phyloP scores from a whole-genome alignment of 176 grass and related monocot species.

The Aegilops longissima region DNA sequence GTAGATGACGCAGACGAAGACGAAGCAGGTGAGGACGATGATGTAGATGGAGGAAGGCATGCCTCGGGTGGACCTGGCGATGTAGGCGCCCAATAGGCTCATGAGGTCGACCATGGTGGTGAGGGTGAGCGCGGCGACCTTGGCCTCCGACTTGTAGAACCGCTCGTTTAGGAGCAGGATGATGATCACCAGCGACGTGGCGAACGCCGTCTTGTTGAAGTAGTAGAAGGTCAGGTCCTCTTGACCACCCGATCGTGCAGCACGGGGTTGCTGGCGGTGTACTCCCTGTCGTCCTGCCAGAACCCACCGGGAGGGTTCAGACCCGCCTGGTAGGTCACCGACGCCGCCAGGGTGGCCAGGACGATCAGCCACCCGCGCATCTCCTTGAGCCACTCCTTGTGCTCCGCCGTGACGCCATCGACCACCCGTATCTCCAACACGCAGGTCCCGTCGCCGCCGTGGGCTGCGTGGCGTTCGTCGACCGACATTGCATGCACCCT shows the following conservation, averaged over 20 bases:
- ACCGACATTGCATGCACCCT: neutral
- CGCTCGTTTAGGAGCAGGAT: too few relatives aligned
- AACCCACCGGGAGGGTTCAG: constrained; percentile 44
- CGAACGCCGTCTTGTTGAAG: too few relatives aligned
- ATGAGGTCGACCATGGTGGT: too few relatives aligned
- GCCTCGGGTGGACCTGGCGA: too few relatives aligned
- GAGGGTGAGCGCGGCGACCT: too few relatives aligned
- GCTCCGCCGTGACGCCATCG: neutral
- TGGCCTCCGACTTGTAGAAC: too few relatives aligned
- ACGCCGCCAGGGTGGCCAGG: constrained; percentile 37
- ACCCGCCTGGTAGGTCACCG: constrained; percentile 35
- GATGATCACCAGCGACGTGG: too few relatives aligned
- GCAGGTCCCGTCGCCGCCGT: neutral
- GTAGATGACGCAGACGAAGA: too few relatives aligned
- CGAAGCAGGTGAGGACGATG: too few relatives aligned
- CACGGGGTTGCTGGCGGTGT: constrained; percentile 9
- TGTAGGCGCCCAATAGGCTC: too few relatives aligned
- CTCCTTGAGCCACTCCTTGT: constrained; percentile 38
- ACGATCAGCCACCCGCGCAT: constrained; percentile 60
- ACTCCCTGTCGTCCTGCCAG: constrained; percentile 18
- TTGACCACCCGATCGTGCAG: neutral
- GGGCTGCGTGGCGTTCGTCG: neutral
- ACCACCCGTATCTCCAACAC: neutral
- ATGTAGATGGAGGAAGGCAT: too few relatives aligned
- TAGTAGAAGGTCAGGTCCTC: neutral